Percentiles rank a stretch among this genome's conserved stretches.
Evolutionary conservation across 805 yeast species (phyloP).

Genomic region (Kuraishia borneana): DNA sequence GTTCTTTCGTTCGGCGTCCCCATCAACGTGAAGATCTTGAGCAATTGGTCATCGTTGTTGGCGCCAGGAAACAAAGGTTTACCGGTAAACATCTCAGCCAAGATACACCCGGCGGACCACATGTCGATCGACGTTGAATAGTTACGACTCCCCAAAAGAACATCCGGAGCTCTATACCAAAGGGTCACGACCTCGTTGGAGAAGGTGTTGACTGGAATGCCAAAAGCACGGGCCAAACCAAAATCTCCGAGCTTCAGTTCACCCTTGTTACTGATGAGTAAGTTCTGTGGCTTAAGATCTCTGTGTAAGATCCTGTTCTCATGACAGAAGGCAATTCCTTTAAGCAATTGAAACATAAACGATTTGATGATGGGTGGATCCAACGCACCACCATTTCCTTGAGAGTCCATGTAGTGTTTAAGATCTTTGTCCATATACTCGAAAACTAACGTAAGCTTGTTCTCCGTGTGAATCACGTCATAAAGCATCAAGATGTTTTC

Average conservation of each 20-base stretch:
- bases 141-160: slow-evolving; percentile 85
- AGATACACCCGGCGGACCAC: slow-evolving; percentile 98
- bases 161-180: slow-evolving; percentile 98
- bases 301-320: slow-evolving; percentile 77
- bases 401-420: slow-evolving; percentile 87
- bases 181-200: slow-evolving; percentile 95
- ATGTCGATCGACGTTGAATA: slow-evolving; percentile 95
- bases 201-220: slow-evolving; percentile 94
- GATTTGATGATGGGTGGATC: slow-evolving; percentile 69
- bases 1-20: slow-evolving; percentile 95
- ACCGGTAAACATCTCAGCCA: slow-evolving; percentile 98
- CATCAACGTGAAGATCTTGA: slow-evolving; percentile 83
- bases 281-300: slow-evolving; percentile 90
- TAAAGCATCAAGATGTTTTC: slow-evolving; percentile 86
- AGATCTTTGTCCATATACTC: slow-evolving; percentile 91
- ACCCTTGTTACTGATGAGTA: slow-evolving; percentile 81
- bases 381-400: slow-evolving; percentile 61
- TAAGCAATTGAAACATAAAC: slow-evolving; percentile 87
- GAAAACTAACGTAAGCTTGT: slow-evolving; percentile 86
- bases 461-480: slow-evolving; percentile 95
- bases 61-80: slow-evolving; percentile 94
- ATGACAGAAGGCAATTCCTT: slow-evolving; percentile 83
- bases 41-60: slow-evolving; percentile 90
- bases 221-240: slow-evolving; percentile 95
- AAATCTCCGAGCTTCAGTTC: slow-evolving; percentile 92